Percentiles rank a stretch among this genome's conserved stretches.
Evolutionary conservation across 148 eudicot genomes (phyloP).

Genomic region (Drosera capensis): DNA sequence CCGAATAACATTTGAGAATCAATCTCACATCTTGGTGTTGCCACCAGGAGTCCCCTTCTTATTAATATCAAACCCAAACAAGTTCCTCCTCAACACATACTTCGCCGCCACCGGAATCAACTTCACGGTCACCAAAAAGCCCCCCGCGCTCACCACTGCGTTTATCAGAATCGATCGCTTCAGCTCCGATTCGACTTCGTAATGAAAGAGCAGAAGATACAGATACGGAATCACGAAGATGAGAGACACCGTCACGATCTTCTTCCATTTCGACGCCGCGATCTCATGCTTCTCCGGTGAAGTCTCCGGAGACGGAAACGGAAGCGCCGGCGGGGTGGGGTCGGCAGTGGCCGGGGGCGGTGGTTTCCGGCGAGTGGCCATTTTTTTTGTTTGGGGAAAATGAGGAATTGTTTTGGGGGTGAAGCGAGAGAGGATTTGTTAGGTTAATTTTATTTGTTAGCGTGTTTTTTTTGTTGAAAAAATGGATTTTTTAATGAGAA

Average conservation of each 20-base stretch:
- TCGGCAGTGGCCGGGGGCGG: too few species aligned
- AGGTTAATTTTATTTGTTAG: too few species aligned
- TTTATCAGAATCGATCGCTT: conserved; percentile 59
- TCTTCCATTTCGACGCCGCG: conserved; percentile 22
- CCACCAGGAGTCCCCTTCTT: conserved; percentile 87
- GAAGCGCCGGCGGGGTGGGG: too few species aligned
- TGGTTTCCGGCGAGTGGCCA: too few species aligned
- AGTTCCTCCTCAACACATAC: conserved; percentile 57
- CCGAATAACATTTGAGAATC: not conserved
- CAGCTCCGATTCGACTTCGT: conserved; percentile 36
- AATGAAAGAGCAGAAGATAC: conserved; percentile 40
- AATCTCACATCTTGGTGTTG: conserved; percentile 51
- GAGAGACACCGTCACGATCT: conserved; percentile 24
- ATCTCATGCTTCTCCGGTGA: conserved; percentile 20
- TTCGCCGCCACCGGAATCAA: conserved; percentile 84
- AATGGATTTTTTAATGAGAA: too few species aligned
- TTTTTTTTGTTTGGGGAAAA: too few species aligned
- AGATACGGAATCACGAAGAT: conserved; percentile 48
- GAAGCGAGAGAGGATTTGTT: too few species aligned
- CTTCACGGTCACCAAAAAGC: conserved; percentile 35
- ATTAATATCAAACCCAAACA: conserved; percentile 85
- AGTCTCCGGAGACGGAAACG: too few species aligned
- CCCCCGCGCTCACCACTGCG: conserved; percentile 36
- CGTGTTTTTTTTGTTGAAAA: too few species aligned
- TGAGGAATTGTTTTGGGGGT: too few species aligned